Conservation (phyloP, 176 grass and related monocot genomes). For the Phragmites australis region DNA sequence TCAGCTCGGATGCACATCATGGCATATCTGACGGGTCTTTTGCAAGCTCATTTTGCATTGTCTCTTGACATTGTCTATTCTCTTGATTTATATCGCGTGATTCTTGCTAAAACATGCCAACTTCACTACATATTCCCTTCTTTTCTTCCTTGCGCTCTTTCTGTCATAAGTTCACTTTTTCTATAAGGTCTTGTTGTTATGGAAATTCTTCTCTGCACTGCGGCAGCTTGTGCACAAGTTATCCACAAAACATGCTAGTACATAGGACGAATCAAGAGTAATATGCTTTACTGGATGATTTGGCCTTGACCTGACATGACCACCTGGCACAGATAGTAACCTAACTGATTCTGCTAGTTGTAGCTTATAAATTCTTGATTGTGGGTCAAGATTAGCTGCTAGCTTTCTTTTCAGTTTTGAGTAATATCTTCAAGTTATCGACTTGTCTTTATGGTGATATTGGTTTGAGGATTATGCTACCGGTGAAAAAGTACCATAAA, state of each 20-base stretch:
- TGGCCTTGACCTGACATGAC: constrained; percentile 2
- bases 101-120: constrained; percentile 20
- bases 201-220: neutral
- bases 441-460: constrained; percentile 16
- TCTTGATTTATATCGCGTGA: constrained; percentile 19
- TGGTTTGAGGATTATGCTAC: neutral
- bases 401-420: neutral
- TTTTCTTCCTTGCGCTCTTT: neutral
- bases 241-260: constrained; percentile 24
- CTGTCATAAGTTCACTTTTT: constrained; percentile 20
- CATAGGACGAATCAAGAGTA: neutral
- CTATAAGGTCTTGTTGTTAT: constrained; percentile 9
- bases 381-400: neutral
- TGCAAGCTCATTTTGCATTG: constrained; percentile 54
- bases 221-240: neutral
- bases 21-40: constrained; percentile 81
- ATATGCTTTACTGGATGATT: constrained; percentile 7
- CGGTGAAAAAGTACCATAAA: neutral
- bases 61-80: constrained; percentile 25
- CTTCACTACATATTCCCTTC: neutral
- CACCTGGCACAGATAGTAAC: neutral
- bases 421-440: constrained; percentile 11
- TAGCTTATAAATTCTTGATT: neutral
- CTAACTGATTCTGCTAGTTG: neutral
- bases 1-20: constrained; percentile 81